Evolutionary conservation across 768 basidiomycete genomes (phyloP), one percentile per base, ranked within the genome.

Genomic region (Amylocystis lapponica): DNA sequence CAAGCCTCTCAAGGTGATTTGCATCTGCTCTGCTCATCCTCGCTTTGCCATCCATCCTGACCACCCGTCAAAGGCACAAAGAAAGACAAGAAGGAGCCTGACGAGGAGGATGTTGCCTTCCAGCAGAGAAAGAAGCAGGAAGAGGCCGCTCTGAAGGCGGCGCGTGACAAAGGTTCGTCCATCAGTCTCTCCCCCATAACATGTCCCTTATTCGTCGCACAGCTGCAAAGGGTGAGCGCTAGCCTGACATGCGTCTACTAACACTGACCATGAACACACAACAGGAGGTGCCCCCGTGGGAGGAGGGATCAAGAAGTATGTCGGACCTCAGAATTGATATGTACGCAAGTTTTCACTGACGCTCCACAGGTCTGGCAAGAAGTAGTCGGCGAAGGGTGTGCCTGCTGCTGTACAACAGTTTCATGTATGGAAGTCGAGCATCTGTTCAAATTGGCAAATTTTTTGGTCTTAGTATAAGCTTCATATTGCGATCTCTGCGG

Each of bases 1-100:
- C 41, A 92, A 92, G 75, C 89, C 89, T 41, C 66, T 91, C 52
- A 91, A 91, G 86, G 88, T 81, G 14, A n/a, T n/a, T n/a, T n/a
- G n/a, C n/a, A 19, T 31, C 9, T 36, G 17, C 5, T 5, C 13
- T 21, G 21, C 29, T 36, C 8, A 34, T 22, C 10, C 25, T 39
- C 8, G 27, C 31, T 6, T 37, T n/a, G 1, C 2, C 32, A 25
- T 25, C 30, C 36, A 10, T n/a, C n/a, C n/a, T n/a, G n/a, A n/a
- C n/a, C n/a, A n/a, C 43, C n/a, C 4, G 3, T 19, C 4, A 10
- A 49, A 92, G 88, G 81, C 86, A 40, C 89, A 31, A 92, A 90
- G 79, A 91, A 91, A 62, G 81, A 80, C 0, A 79, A 81, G 65
- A 79, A 75, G 53, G 86, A 82, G 1, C 76, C 79, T 4, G 75